These are phyloP conservation scores for Alternaria triticina DNA, from an alignment of 2,329 filamentous ascomycete species.

Conservation along the genomic window DNA sequence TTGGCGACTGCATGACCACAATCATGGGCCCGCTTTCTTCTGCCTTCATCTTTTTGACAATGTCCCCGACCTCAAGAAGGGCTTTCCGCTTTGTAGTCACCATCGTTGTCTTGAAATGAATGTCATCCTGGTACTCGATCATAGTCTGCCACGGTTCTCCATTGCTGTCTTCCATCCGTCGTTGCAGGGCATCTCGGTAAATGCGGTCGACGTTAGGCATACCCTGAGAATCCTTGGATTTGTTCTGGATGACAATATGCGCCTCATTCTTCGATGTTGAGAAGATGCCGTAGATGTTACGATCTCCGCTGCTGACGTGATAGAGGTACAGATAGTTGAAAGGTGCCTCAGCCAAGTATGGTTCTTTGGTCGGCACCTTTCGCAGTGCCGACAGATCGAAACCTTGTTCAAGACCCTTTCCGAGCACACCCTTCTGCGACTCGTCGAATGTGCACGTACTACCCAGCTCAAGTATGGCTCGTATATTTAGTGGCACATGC, in stretches of 20 bases:
- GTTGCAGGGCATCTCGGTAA: conserved; percentile 77
- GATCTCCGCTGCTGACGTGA: conserved; percentile 87
- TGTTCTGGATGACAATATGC: conserved; percentile 86
- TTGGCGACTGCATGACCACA: conserved; percentile 89
- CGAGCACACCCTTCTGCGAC: conserved; percentile 85
- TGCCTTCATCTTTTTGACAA: conserved; percentile 87
- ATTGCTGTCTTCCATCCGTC: conserved; percentile 68
- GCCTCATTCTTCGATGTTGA: conserved; percentile 82
- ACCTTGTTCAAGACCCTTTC: conserved; percentile 89
- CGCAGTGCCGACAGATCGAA: conserved; percentile 84
- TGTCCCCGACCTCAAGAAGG: conserved; percentile 83
- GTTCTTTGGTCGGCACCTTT: conserved; percentile 68
- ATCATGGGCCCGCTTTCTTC: conserved; percentile 82
- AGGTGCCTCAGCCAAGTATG: conserved; percentile 77
- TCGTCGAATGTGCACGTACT: conserved; percentile 94
- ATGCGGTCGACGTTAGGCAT: conserved; percentile 90
- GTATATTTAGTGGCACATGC: conserved; percentile 83
- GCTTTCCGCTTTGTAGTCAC: conserved; percentile 91
- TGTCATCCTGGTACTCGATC: conserved; percentile 84
- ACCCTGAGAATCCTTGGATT: conserved; percentile 78
- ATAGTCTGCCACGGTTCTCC: conserved; percentile 78
- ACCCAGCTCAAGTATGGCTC: conserved; percentile 87
- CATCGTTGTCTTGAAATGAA: conserved; percentile 85
- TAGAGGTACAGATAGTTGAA: conserved; percentile 91
- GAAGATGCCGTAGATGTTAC: conserved; percentile 92